Conservation (phyloP, 495 filamentous ascomycete genomes). For the Aspergillus haitiensis region DNA sequence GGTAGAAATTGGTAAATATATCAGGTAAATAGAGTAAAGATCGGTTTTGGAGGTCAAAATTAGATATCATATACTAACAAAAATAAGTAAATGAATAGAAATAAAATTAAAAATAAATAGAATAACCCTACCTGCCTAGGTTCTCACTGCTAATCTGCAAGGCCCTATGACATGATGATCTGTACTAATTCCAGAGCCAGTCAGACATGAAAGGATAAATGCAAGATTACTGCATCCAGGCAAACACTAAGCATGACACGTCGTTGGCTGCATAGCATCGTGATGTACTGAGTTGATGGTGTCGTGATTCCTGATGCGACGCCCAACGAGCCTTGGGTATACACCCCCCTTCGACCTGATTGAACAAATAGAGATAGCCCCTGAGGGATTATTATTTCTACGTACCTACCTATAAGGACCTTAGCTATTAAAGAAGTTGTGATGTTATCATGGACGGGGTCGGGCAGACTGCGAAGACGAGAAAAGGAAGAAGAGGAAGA, state of each 20-base stretch:
- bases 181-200: not conserved
- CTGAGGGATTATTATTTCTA: not conserved
- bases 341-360: not conserved
- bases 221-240: conserved; percentile 12
- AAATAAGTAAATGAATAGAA: too few species aligned
- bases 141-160: not conserved
- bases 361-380: not conserved
- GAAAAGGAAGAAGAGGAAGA: too few species aligned
- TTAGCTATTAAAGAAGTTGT: not conserved
- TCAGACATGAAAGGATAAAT: conserved; percentile 4
- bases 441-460: not conserved
- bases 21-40: not conserved
- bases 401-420: not conserved
- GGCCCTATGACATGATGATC: not conserved
- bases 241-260: conserved; percentile 21
- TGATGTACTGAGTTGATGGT: not conserved
- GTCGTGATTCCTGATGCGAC: conserved; percentile 2
- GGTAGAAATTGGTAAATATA: not conserved
- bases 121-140: too few species aligned
- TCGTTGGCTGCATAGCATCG: conserved; percentile 21
- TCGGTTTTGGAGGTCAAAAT: not conserved
- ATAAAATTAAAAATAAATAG: too few species aligned
- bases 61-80: not conserved
- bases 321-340: conserved; percentile 13
- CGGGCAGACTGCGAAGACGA: too few species aligned